Percentiles rank a stretch among this genome's conserved stretches.
phyloP scores from a whole-genome alignment of 2,329 filamentous ascomycete genomes.

The Microascus cirrosus region DNA sequence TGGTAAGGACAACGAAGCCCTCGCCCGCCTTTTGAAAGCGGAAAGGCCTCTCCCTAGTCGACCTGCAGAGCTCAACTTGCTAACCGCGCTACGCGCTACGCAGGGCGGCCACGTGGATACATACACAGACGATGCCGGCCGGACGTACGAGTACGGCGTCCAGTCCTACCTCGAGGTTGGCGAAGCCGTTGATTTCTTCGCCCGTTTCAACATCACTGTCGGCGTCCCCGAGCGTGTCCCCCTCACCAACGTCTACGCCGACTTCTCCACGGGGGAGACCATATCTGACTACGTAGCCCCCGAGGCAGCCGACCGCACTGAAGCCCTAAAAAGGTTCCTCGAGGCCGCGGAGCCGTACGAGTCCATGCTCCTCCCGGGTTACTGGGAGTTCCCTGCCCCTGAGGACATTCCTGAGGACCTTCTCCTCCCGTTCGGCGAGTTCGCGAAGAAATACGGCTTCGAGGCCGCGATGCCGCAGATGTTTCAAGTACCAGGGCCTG shows the following conservation, averaged over 20 bases:
- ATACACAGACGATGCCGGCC: conserved; percentile 27
- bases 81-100: not conserved
- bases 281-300: conserved; percentile 15
- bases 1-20: conserved; percentile 14
- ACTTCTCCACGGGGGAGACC: conserved; percentile 22
- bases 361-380: conserved; percentile 19
- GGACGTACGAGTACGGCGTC: conserved; percentile 22
- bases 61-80: not conserved
- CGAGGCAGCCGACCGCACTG: conserved; percentile 9
- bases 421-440: conserved; percentile 32
- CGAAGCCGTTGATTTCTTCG: conserved; percentile 29
- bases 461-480: conserved; percentile 26
- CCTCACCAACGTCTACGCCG: conserved; percentile 19
- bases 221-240: conserved; percentile 12
- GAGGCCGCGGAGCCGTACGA: conserved; percentile 17
- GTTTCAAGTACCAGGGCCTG: conserved; percentile 24
- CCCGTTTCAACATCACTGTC: conserved; percentile 24
- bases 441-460: conserved; percentile 34
- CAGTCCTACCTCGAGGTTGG: conserved; percentile 24
- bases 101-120: conserved; percentile 38
- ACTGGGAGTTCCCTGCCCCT: conserved; percentile 28
- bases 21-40: too few relatives aligned
- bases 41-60: too few relatives aligned
- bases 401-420: conserved; percentile 18
- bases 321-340: conserved; percentile 16